phyloP scores from a whole-genome alignment of 768 basidiomycete genomes.

The Auriscalpium vulgare region DNA sequence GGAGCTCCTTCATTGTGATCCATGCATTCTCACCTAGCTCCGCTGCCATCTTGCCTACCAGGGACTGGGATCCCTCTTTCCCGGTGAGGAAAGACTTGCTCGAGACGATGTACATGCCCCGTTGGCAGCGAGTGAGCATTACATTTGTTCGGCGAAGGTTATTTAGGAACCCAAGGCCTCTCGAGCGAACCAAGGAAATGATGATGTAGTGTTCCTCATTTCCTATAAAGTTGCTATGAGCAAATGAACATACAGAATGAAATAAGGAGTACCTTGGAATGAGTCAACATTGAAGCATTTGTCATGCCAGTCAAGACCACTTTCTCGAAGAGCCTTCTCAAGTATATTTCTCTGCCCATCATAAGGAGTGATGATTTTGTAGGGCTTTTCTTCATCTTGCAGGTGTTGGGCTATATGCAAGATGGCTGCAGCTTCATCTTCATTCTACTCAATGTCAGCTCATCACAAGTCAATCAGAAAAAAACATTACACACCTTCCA shows the following conservation, averaged over 20 bases:
- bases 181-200: conserved; percentile 61
- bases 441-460: conserved; percentile 38
- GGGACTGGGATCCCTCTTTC: conserved; percentile 38
- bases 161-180: conserved; percentile 57
- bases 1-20: conserved; percentile 28
- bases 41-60: conserved; percentile 33
- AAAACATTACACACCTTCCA: conserved; percentile 25
- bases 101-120: conserved; percentile 68
- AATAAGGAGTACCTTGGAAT: conserved; percentile 55
- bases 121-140: conserved; percentile 77
- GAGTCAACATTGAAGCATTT: conserved; percentile 74
- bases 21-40: conserved; percentile 28
- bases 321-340: conserved; percentile 44
- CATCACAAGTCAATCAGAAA: not conserved
- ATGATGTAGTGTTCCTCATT: conserved; percentile 79
- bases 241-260: not conserved
- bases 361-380: conserved; percentile 75
- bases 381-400: conserved; percentile 40
- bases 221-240: conserved; percentile 33
- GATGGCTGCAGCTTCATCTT: conserved; percentile 44
- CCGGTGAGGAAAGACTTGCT: conserved; percentile 46
- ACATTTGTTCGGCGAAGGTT: conserved; percentile 73
- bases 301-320: conserved; percentile 51
- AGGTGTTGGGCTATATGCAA: conserved; percentile 51
- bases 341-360: conserved; percentile 59